A percentile compares a stretch with the other conserved stretches of the same genome.
Evolutionary conservation across 352 stramenopile genomes (phyloP).

Genomic region (Phytopythium oedochilum): DNA sequence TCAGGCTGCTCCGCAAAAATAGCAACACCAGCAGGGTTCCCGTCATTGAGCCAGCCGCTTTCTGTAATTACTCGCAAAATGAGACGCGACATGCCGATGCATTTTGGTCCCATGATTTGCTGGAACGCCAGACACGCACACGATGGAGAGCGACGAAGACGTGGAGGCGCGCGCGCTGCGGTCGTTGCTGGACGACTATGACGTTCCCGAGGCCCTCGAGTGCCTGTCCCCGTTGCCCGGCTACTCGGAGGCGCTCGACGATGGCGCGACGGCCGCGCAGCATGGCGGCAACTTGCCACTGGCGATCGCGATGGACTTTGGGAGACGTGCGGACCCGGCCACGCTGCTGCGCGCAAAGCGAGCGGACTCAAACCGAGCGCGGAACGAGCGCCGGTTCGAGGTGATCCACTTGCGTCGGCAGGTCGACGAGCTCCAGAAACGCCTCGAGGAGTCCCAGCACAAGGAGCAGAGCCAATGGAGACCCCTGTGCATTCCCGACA

Average conservation of each 20-base stretch:
- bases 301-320: not conserved
- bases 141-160: not conserved
- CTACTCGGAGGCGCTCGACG: not conserved
- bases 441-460: not conserved
- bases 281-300: not conserved
- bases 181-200: not conserved
- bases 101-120: too few species aligned
- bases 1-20: not conserved
- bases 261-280: not conserved
- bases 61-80: too few species aligned
- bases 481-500: not conserved
- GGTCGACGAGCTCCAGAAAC: not conserved
- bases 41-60: too few species aligned
- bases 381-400: constrained; percentile 54
- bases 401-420: constrained; percentile 46
- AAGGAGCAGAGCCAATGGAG: not conserved
- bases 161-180: not conserved
- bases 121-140: too few species aligned
- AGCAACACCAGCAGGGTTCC: too few species aligned
- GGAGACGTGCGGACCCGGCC: not conserved
- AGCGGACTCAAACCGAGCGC: constrained; percentile 51
- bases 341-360: too few species aligned
- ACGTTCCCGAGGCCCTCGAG: not conserved
- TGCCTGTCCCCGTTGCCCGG: not conserved
- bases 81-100: too few species aligned